Conservation (phyloP, 2,329 filamentous ascomycete species). For the Neopestalotiopsis rosae region DNA sequence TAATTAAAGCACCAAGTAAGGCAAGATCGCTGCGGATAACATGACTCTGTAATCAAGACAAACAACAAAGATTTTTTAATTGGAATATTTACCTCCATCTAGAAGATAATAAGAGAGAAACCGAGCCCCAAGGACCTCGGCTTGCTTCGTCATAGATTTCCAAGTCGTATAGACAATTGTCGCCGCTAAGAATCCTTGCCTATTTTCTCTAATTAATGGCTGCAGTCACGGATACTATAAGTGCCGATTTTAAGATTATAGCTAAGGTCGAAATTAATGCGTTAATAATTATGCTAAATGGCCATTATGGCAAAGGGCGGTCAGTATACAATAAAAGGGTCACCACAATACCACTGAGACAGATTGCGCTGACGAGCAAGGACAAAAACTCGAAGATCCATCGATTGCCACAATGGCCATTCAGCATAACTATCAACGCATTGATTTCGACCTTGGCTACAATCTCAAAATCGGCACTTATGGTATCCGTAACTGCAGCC, state of each 20-base stretch:
- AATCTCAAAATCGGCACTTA: background rate
- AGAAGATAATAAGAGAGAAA: background rate
- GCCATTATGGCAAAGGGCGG: background rate
- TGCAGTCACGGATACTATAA: slow-evolving; percentile 1
- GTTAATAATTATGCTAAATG: background rate
- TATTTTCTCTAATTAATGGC: background rate
- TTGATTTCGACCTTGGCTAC: background rate
- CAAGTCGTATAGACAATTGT: background rate
- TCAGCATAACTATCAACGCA: background rate
- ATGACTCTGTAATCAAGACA: background rate
- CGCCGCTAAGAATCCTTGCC: background rate
- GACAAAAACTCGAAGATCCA: background rate
- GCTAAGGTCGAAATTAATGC: background rate
- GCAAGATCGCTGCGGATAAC: background rate
- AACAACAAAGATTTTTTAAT: no score
- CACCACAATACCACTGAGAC: background rate
- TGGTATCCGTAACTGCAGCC: background rate
- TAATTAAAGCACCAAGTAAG: background rate
- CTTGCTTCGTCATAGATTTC: slow-evolving; percentile 2
- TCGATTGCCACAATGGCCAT: background rate
- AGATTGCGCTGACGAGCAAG: background rate
- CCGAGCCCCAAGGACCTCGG: slow-evolving; percentile 3
- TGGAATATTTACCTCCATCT: background rate
- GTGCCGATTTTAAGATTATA: background rate
- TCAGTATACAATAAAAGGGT: background rate